These are phyloP conservation scores for Hirschioporus abietinus DNA, from an alignment of 768 basidiomycete genomes.

Conservation along the genomic window DNA sequence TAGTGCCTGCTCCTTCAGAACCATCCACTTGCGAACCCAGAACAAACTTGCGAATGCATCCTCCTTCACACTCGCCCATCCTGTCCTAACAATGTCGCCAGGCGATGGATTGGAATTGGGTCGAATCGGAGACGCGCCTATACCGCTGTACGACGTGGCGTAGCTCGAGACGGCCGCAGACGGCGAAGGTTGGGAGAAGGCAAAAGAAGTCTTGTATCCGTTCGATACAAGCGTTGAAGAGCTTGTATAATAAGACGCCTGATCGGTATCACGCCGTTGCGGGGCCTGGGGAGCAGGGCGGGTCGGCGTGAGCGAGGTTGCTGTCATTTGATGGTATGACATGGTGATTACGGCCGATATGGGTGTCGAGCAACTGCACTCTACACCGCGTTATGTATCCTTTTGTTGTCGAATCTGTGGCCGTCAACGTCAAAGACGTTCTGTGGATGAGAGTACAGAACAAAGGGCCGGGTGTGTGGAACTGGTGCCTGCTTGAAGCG, in stretches of 20 bases:
- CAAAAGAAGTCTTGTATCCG: slow-evolving; percentile 57
- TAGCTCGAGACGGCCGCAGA: slow-evolving; percentile 63
- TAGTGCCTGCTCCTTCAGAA: slow-evolving; percentile 75
- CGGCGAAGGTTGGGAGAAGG: slow-evolving; percentile 38
- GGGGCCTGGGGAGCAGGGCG: slow-evolving; percentile 76
- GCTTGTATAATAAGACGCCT: slow-evolving; percentile 26
- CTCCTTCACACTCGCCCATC: slow-evolving; percentile 86
- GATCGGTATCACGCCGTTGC: slow-evolving; percentile 39
- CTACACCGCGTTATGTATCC: not conserved
- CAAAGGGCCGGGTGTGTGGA: not conserved
- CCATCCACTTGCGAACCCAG: slow-evolving; percentile 87
- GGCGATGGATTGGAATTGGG: slow-evolving; percentile 38
- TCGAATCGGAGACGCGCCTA: slow-evolving; percentile 53
- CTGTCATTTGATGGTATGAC: slow-evolving; percentile 45
- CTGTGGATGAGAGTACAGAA: not conserved
- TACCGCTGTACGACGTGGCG: slow-evolving; percentile 66
- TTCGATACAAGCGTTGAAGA: slow-evolving; percentile 43
- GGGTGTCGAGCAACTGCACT: not conserved
- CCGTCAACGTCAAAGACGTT: not conserved
- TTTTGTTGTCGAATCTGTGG: not conserved
- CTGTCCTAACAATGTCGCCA: slow-evolving; percentile 54
- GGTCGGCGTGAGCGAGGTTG: slow-evolving; percentile 66
- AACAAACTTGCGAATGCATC: slow-evolving; percentile 90
- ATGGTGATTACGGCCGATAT: slow-evolving; percentile 23
- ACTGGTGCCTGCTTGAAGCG: not conserved